These are phyloP conservation scores for Cenchrus fungigraminus DNA, from an alignment of 176 grass and related monocot species.

Conservation along the genomic window DNA sequence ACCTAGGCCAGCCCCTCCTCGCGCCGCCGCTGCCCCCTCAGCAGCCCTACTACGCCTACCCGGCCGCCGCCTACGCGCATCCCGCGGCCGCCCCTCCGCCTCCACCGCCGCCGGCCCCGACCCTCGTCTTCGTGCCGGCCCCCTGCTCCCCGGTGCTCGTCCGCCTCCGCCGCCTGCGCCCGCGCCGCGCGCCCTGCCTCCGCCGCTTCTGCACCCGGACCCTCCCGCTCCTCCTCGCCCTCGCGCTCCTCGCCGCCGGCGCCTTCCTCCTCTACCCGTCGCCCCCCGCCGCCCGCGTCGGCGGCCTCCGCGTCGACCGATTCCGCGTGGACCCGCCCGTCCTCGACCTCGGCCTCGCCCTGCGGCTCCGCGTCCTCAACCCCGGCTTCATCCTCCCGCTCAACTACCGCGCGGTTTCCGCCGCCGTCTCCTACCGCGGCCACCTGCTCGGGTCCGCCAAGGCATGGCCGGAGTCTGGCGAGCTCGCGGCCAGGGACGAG, in stretches of 20 bases:
- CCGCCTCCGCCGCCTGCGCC: slow-evolving; percentile 46
- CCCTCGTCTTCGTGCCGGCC: slow-evolving; percentile 37
- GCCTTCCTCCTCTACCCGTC: slow-evolving; percentile 44
- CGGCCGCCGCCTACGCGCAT: slow-evolving; percentile 27
- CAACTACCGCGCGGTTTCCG: slow-evolving; percentile 40
- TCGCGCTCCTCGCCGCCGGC: slow-evolving; percentile 34
- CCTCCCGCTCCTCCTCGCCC: slow-evolving; percentile 41
- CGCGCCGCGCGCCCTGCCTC: slow-evolving; percentile 31
- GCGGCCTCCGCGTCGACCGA: not conserved
- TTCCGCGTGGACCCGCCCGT: slow-evolving; percentile 37
- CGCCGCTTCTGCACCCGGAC: slow-evolving; percentile 16
- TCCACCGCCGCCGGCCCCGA: slow-evolving; percentile 16
- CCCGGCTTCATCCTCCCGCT: slow-evolving; percentile 33
- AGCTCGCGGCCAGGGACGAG: slow-evolving; percentile 32
- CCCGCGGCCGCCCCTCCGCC: not conserved
- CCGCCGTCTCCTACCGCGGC: slow-evolving; percentile 53
- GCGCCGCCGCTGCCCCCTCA: not conserved
- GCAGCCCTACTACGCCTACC: slow-evolving; percentile 51
- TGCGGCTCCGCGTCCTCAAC: slow-evolving; percentile 43
- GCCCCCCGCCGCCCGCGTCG: slow-evolving; percentile 27
- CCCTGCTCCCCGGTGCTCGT: slow-evolving; percentile 21
- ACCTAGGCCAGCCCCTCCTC: slow-evolving; percentile 34
- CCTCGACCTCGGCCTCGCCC: slow-evolving; percentile 43
- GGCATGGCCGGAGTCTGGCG: slow-evolving; percentile 29
- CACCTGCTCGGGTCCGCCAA: slow-evolving; percentile 47